Percentiles rank a stretch among this genome's conserved stretches.
phyloP scores from a whole-genome alignment of 2,329 filamentous ascomycete species.

The Aspergillus novoparasiticus region DNA sequence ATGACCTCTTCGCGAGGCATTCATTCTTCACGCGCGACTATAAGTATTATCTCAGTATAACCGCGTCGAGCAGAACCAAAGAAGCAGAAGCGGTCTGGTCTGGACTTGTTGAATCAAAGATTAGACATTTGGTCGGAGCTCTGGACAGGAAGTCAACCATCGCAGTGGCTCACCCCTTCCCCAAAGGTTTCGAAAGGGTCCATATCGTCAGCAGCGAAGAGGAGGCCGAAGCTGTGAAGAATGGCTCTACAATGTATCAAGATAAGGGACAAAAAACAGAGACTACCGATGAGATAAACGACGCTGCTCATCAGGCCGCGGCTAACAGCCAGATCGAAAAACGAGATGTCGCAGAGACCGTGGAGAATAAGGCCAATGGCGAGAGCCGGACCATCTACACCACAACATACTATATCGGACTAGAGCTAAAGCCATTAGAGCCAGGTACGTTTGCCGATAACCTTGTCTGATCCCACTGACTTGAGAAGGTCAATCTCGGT shows the following conservation, averaged over 20 bases:
- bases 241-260: constrained; percentile 64
- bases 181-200: constrained; percentile 84
- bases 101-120: constrained; percentile 90
- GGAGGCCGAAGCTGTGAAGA: constrained; percentile 63
- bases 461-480: constrained; percentile 32
- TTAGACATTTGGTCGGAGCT: constrained; percentile 79
- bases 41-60: constrained; percentile 92
- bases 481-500: constrained; percentile 46
- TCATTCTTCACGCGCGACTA: constrained; percentile 91
- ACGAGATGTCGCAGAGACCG: constrained; percentile 38
- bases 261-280: constrained; percentile 55
- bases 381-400: constrained; percentile 69
- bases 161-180: constrained; percentile 84
- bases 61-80: constrained; percentile 78
- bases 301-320: constrained; percentile 53
- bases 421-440: constrained; percentile 73
- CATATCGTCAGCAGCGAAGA: constrained; percentile 69
- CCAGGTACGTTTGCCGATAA: constrained; percentile 60
- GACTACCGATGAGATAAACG: constrained; percentile 54
- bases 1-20: constrained; percentile 84
- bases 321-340: constrained; percentile 49
- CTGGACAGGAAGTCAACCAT: constrained; percentile 81
- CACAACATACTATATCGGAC: constrained; percentile 90
- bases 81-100: constrained; percentile 87
- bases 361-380: constrained; percentile 39